Evolutionary conservation across 176 grass and related monocot genomes (phyloP), one percentile per base, ranked within the genome.

Genomic region (Panicum miliaceum): DNA sequence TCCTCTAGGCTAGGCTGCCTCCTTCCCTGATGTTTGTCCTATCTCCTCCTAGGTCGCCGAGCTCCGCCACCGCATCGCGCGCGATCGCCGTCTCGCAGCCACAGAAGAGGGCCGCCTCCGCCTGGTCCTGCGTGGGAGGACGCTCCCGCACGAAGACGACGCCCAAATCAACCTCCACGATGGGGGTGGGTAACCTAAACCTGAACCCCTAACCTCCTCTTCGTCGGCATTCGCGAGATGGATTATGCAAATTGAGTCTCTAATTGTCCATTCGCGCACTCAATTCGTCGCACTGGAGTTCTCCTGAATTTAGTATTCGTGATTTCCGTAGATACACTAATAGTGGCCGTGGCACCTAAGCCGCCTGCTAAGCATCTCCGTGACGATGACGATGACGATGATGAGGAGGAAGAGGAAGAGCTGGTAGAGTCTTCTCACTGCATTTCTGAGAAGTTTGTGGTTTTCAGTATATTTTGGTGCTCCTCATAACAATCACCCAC

Each of bases 41-140:
- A n/a, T 58, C 63, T 47, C 51, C 58, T 73, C 22, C 34, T 43
- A 97, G 92, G 80, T 92, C 9, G 76, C 84, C 69, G 94, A 97
- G 82, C 74, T 97, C 51, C 85, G 88, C 66, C 76, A 36, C 68
- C 68, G 86, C 73, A 64, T 97, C 34, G 94, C 91, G 15, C 77
- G 70, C 56, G 73, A 81, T 29, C 83, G 88, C 46, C 83, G 67
- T 73, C 83, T 97, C 58, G 80, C 85, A 7, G 32, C 32, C 34
- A 23, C 46, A 5, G 64, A 81, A 40, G 77, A 86, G 71, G 92
- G 85, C 27, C 90, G 92, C 13, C 82, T 97, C 75, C 93, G 93
- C 79, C 77, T 97, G 45, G 83, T 97, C 75, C 81, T 94, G 40
- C 86, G 77, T 19, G 94, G 92, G 61, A 87, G 63, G 27, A 92